These are phyloP conservation scores for Gossypium gossypioides DNA, from an alignment of 441 rosid species.

Conservation along the genomic window DNA sequence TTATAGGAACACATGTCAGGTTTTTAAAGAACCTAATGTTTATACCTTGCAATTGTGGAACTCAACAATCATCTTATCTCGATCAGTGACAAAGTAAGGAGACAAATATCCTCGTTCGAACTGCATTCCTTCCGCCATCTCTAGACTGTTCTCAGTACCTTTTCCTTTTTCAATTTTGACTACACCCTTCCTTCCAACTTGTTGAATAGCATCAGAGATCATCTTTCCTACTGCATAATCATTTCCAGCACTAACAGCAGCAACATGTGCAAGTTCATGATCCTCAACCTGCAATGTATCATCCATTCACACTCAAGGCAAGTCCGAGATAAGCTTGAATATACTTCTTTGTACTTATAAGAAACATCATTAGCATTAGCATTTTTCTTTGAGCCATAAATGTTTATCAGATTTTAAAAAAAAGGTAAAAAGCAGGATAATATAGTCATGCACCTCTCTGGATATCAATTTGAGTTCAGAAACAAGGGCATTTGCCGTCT, in stretches of 20 bases:
- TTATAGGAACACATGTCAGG: constrained; percentile 17
- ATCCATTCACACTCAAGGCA: constrained; percentile 9
- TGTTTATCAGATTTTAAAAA: too few relatives aligned
- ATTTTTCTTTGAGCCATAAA: not conserved
- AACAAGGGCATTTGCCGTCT: constrained; percentile 62
- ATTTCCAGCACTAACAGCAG: constrained; percentile 82
- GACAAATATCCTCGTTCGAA: constrained; percentile 80
- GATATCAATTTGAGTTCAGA: constrained; percentile 74
- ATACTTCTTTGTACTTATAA: not conserved
- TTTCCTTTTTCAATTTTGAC: constrained; percentile 69
- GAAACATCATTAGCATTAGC: not conserved
- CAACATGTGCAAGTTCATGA: constrained; percentile 72
- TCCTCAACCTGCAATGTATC: constrained; percentile 55
- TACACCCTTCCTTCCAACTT: constrained; percentile 64
- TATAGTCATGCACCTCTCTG: constrained; percentile 46
- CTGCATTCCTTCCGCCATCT: constrained; percentile 84
- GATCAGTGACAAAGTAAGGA: constrained; percentile 70
- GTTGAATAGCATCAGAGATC: constrained; percentile 53
- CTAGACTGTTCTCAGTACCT: constrained; percentile 40
- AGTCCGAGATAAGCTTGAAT: not conserved
- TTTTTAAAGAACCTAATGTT: constrained; percentile 8
- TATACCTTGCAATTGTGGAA: constrained; percentile 74
- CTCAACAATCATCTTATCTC: constrained; percentile 54
- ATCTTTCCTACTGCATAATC: constrained; percentile 63
- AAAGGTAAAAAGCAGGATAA: not conserved